Base-by-base conservation (phyloP, 179 eudicot species). In the Kewa caespitosa region DNA sequence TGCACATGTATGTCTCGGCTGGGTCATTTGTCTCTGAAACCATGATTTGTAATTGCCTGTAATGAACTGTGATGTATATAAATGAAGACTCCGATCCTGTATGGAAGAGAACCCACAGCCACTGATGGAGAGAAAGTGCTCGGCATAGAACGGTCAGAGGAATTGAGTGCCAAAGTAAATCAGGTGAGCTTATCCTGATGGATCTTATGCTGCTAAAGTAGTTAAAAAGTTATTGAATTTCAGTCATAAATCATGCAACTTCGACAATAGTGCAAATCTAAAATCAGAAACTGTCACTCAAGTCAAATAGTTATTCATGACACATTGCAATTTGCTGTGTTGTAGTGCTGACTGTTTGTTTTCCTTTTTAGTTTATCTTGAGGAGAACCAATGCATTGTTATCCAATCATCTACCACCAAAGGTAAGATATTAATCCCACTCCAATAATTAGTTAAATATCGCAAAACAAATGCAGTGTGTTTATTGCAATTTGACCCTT, bases 361-460 rank as follows among this genome's bases (percentile, higher is more conserved):
- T 50, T 20, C 25, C n/a, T 50, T 20, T 14, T 22, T 96, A 96
- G 99, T 96, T 96, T 84, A 91, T 96, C 81, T 77, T 96, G 89
- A 87, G 99, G 83, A 91, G 99, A 84, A 93, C 99, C 27, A 96
- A 96, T 83, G 92, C 98, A 25, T 72, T 96, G 81, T 82, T 96
- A 75, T 96, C 99, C 15, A 93, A 93, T 87, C 99, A 96, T 87
- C 82, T 96, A 78, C 99, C 99, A 69, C 99, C 99, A 78, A 96
- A 96, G 99, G 99, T 96, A 86, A 73, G 36, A 34, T 38, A 12
- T 50, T 22, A 61, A 42, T 25, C 12, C n/a, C 18, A 33, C 39
- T 64, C 27, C 41, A 65, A 50, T 52, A 18, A 20, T 18, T 55
- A 30, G 27, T 46, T 74, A n/a, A 77, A 32, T 67, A 17, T 77